Percentiles rank a stretch among this genome's conserved stretches.
Evolutionary conservation across 225 moss, liverwort and hornwort genomes (phyloP).

Genomic region (Polytrichum commune): DNA sequence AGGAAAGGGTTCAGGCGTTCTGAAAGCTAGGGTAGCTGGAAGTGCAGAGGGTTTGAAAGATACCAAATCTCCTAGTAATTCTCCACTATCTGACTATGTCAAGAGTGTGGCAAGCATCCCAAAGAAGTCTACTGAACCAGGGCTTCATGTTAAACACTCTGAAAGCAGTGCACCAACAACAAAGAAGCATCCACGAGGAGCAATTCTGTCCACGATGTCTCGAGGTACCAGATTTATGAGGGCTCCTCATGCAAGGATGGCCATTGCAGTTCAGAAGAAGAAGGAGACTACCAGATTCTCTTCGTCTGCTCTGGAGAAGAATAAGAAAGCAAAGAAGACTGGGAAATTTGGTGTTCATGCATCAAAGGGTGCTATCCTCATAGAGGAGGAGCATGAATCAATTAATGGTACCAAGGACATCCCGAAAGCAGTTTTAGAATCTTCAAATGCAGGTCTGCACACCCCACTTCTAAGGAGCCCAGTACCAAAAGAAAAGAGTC

Average conservation of each 20-base stretch:
- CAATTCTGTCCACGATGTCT: conserved; percentile 25
- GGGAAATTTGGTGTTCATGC: conserved; percentile 15
- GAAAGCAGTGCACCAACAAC: conserved; percentile 13
- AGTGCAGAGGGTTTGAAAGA: conserved; percentile 16
- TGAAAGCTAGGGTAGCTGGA: conserved; percentile 28
- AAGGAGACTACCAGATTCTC: conserved; percentile 30
- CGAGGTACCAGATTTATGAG: conserved; percentile 37
- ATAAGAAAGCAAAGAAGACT: conserved; percentile 21
- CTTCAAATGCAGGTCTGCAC: conserved; percentile 23
- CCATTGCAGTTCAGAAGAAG: conserved; percentile 19
- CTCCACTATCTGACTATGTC: conserved; percentile 2
- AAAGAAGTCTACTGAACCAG: conserved; percentile 16
- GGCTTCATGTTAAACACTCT: conserved; percentile 3
- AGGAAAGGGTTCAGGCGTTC: conserved; percentile 25
- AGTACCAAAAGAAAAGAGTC: conserved; percentile 6
- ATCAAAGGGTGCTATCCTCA: conserved; percentile 8
- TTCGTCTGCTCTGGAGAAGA: conserved; percentile 16
- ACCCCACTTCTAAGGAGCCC: conserved; percentile 19
- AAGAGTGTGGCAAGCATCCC: conserved; percentile 15
- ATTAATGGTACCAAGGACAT: conserved; percentile 9
- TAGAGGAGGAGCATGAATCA: conserved; percentile 6
- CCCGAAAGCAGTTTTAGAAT: conserved; percentile 18
- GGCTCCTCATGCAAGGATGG: conserved; percentile 40
- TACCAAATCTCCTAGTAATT: conserved; percentile 4
- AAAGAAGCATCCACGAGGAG: conserved; percentile 21